Evolutionary conservation across 169 alveolate genomes (phyloP), one percentile per base, ranked within the genome.

Genomic region (Besnoitia besnoiti): DNA sequence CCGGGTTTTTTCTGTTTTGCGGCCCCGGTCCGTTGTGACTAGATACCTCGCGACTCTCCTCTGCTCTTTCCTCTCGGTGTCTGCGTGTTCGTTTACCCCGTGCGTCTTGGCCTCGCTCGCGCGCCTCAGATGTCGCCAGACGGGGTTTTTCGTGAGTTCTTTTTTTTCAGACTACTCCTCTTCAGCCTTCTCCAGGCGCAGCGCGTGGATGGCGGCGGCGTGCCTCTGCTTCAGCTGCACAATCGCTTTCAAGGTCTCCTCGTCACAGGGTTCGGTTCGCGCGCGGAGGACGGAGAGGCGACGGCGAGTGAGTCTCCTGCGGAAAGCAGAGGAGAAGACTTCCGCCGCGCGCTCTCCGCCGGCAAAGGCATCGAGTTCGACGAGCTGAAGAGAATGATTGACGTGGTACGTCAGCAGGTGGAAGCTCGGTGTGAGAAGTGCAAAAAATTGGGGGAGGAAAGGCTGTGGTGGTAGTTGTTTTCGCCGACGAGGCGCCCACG

Each of bases 131-230:
- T n/a, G n/a, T n/a, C n/a, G n/a, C n/a, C n/a, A n/a, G n/a, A n/a
- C n/a, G n/a, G 39, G 19, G 40, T n/a, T 7, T n/a, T 24, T 67
- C 47, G 40, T n/a, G 40, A 16, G 14, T 1, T 30, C 10, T n/a
- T 7, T 8, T 24, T 33, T 67, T 37, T n/a, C 80, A 67, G 80
- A 16, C 44, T 67, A 21, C 44, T 67, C n/a, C 80, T 67, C n/a
- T 67, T 67, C n/a, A 8, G n/a, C 10, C 80, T 67, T 24, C 80
- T 67, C 21, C 80, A 67, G n/a, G 80, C 80, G 39, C 80, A 67
- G 80, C 80, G 80, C 47, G 80, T 67, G 80, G 80, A 67, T 42
- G 80, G 80, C 12, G 80, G 42, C 12, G 42, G 80, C 44, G 80
- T 67, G 39, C 44, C 80, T 1, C 80, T 67, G 14, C 80, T 67